These are phyloP conservation scores for Myxozyma mucilagina DNA, from an alignment of 805 yeast species.

Conservation along the genomic window DNA sequence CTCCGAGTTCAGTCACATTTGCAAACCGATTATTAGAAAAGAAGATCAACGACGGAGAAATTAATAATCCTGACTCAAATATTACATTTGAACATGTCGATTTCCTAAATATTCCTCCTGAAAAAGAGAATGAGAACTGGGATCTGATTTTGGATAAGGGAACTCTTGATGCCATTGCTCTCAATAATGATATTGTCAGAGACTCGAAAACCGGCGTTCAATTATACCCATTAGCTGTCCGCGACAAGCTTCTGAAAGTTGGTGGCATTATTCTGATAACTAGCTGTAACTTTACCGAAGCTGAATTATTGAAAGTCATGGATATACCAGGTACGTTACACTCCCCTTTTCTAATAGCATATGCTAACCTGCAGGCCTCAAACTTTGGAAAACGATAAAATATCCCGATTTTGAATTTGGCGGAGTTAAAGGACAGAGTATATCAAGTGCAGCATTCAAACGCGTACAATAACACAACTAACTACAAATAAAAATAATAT, in stretches of 20 bases:
- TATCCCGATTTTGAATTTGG: slow-evolving; percentile 89
- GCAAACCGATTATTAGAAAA: slow-evolving; percentile 58
- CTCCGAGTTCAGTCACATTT: slow-evolving; percentile 74
- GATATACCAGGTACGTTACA: slow-evolving; percentile 42
- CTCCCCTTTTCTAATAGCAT: slow-evolving; percentile 15
- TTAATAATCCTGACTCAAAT: slow-evolving; percentile 33
- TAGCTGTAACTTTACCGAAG: slow-evolving; percentile 89
- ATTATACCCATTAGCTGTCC: slow-evolving; percentile 64
- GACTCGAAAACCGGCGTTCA: slow-evolving; percentile 42
- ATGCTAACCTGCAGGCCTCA: slow-evolving; percentile 43
- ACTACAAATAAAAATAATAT: neutral
- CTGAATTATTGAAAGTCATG: slow-evolving; percentile 62
- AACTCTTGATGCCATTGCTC: slow-evolving; percentile 93
- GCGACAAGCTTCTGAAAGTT: slow-evolving; percentile 50
- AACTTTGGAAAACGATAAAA: slow-evolving; percentile 63
- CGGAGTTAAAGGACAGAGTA: slow-evolving; percentile 83
- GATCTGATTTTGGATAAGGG: slow-evolving; percentile 91
- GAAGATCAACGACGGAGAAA: slow-evolving; percentile 42
- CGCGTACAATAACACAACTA: neutral
- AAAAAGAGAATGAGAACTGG: slow-evolving; percentile 48
- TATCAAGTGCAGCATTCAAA: slow-evolving; percentile 78
- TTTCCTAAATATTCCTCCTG: slow-evolving; percentile 49
- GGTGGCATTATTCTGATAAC: slow-evolving; percentile 73
- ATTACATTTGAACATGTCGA: slow-evolving; percentile 67
- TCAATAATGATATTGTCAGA: slow-evolving; percentile 57